Evolutionary conservation across 2,329 filamentous ascomycete genomes (phyloP).

Genomic region (Neonectria coccinea): DNA sequence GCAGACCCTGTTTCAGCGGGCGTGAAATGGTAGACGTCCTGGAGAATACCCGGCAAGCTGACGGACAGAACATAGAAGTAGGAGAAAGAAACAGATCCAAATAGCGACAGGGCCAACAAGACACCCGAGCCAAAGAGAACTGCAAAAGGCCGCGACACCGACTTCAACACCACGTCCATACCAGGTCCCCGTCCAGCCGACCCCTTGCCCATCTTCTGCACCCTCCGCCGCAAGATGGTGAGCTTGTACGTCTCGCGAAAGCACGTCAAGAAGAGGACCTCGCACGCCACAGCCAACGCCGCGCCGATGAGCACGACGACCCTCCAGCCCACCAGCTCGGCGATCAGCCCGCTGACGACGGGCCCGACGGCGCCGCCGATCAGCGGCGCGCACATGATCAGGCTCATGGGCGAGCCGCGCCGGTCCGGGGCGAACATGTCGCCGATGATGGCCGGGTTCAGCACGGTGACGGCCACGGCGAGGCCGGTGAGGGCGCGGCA

Average conservation of each 20-base stretch:
- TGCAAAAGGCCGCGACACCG: constrained; percentile 59
- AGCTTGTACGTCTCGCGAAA: constrained; percentile 73
- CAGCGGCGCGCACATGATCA: constrained; percentile 68
- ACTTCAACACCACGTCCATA: constrained; percentile 43
- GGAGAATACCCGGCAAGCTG: constrained; percentile 63
- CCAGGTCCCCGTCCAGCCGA: constrained; percentile 33
- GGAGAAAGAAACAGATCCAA: constrained; percentile 61
- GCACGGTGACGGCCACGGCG: constrained; percentile 72
- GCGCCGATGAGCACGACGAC: constrained; percentile 63
- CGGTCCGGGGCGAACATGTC: constrained; percentile 70
- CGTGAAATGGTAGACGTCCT: constrained; percentile 60
- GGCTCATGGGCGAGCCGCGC: constrained; percentile 68
- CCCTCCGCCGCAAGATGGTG: constrained; percentile 59
- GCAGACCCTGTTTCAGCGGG: constrained; percentile 64
- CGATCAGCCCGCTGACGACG: constrained; percentile 65
- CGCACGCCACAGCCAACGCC: constrained; percentile 60
- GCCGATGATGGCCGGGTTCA: constrained; percentile 72
- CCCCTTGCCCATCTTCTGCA: constrained; percentile 16
- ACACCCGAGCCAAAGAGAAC: constrained; percentile 64
- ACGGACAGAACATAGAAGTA: constrained; percentile 67
- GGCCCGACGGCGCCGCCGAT: constrained; percentile 69
- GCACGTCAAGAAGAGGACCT: constrained; percentile 62
- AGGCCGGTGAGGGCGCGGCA: constrained; percentile 70
- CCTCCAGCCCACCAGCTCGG: constrained; percentile 67
- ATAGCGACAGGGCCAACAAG: constrained; percentile 61